Evolutionary conservation across 139 green algal species (phyloP).

Genomic region (Trebouxia sp.): DNA sequence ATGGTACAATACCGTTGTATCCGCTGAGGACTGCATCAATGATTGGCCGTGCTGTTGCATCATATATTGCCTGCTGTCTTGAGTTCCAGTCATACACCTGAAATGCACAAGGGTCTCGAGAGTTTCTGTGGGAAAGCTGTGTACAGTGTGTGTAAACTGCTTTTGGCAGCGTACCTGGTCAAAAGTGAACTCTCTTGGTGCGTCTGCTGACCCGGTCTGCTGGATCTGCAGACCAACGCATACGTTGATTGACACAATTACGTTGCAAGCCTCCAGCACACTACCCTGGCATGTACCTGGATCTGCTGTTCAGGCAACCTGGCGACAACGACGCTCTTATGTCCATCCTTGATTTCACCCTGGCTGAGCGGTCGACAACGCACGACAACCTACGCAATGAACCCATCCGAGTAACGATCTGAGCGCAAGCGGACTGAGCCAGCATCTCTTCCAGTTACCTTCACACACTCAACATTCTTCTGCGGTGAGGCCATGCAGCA

Average conservation of each 20-base stretch:
- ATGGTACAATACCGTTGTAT: constrained; percentile 72
- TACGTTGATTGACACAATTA: neutral
- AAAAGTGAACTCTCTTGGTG: constrained; percentile 20
- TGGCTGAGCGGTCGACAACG: constrained; percentile 14
- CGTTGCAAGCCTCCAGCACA: neutral
- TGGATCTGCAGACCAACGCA: neutral
- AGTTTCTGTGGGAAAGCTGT: neutral
- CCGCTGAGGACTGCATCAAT: constrained; percentile 81
- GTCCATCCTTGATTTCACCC: neutral
- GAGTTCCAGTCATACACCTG: constrained; percentile 65
- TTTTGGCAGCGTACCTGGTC: neutral
- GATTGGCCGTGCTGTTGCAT: constrained; percentile 65
- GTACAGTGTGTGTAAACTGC: neutral
- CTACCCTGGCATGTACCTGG: neutral
- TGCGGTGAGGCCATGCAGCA: neutral
- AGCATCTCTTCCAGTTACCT: neutral
- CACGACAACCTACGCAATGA: constrained; percentile 14
- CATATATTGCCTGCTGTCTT: constrained; percentile 74
- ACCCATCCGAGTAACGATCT: too few species aligned
- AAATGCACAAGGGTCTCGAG: neutral
- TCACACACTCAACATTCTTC: constrained; percentile 23
- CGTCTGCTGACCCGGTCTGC: neutral
- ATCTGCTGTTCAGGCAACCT: constrained; percentile 6
- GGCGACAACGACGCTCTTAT: neutral
- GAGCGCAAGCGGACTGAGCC: too few species aligned